Base-by-base conservation (phyloP, 139 green algal species). In the Chlorella vulgaris region DNA sequence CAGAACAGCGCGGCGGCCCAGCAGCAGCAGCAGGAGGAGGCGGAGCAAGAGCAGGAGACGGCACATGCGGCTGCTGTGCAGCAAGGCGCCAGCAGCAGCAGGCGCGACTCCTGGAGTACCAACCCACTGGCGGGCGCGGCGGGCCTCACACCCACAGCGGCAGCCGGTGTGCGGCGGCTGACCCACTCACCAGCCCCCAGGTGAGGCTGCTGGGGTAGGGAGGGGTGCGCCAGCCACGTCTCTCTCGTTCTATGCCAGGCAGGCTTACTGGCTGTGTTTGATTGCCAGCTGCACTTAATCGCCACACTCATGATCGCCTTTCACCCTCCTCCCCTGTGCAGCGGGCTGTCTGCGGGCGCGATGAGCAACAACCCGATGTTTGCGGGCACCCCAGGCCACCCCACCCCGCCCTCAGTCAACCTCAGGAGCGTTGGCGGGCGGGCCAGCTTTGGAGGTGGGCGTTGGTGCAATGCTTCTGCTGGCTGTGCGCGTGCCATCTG, bases 281-380 rank as follows among this genome's bases (percentile, higher is more conserved):
- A n/a, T n/a, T n/a, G n/a, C n/a, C n/a, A n/a, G n/a, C n/a, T n/a
- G n/a, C n/a, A n/a, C n/a, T n/a, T n/a, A 55, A 55, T 15, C 47
- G 13, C 47, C 47, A 55, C 47, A 55, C 47, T 24, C 47, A 55
- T 15, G 15, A 55, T 24, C 63, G 19, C 13, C 35, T 13, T 1
- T 35, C 31, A 7, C 6, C 29, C 63, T 71, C 10, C 22, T 4
- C 62, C n/a, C 31, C 38, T 15, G n/a, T 53, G 73, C 73, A 79
- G 73, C 26, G 73, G 73, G 35, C 51, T 79, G 73, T 83, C 73
- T 4, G 53, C 53, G 3, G 73, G 73, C 15, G 53, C 35, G 0
- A 18, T 79, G 22, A 85, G 69, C 80, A 85, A 81, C 81, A 85
- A 85, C 60, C 81, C 81, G 22, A 62, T 85, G 63, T 85, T 33